A percentile compares a stretch with the other conserved stretches of the same genome.
These are phyloP conservation scores for Sugiyamaella lignohabitans DNA, from an alignment of 805 yeast genomes.

Conservation along the genomic window DNA sequence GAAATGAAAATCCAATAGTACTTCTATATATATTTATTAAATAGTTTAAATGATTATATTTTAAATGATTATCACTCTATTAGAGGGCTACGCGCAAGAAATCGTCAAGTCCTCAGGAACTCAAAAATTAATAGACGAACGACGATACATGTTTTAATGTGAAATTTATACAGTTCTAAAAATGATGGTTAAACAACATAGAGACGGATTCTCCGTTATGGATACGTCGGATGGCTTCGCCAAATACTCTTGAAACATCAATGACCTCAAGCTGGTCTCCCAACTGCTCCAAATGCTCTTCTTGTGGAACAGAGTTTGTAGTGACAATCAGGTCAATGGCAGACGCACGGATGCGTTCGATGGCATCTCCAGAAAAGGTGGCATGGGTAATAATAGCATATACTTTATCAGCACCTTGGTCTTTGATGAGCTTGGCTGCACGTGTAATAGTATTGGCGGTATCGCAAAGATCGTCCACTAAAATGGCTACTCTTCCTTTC, in stretches of 20 bases:
- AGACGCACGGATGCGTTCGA: slow-evolving; percentile 57
- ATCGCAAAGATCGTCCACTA: slow-evolving; percentile 90
- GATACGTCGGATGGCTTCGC: slow-evolving; percentile 91
- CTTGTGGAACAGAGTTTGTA: slow-evolving; percentile 89
- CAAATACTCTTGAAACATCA: slow-evolving; percentile 83
- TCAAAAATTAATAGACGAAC: too few relatives aligned
- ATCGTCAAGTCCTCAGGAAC: too few relatives aligned
- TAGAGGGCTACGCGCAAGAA: neutral
- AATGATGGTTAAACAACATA: slow-evolving; percentile 84
- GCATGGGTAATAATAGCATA: slow-evolving; percentile 91
- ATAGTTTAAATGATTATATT: neutral
- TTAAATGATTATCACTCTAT: too few relatives aligned
- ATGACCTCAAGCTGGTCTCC: slow-evolving; percentile 69
- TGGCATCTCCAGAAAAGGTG: slow-evolving; percentile 85
- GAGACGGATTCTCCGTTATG: slow-evolving; percentile 96
- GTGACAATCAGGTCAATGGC: slow-evolving; percentile 79
- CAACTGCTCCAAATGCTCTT: slow-evolving; percentile 42
- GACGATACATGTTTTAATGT: too few relatives aligned
- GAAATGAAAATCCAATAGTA: slow-evolving; percentile 15
- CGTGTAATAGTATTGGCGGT: slow-evolving; percentile 87
- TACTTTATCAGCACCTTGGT: slow-evolving; percentile 84
- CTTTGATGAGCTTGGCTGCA: slow-evolving; percentile 86
- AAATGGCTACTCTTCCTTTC: slow-evolving; percentile 73
- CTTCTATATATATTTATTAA: neutral
- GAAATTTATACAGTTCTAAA: too few relatives aligned